These are phyloP conservation scores for Colletotrichum trifolii DNA, from an alignment of 2,329 filamentous ascomycete species.

Conservation along the genomic window DNA sequence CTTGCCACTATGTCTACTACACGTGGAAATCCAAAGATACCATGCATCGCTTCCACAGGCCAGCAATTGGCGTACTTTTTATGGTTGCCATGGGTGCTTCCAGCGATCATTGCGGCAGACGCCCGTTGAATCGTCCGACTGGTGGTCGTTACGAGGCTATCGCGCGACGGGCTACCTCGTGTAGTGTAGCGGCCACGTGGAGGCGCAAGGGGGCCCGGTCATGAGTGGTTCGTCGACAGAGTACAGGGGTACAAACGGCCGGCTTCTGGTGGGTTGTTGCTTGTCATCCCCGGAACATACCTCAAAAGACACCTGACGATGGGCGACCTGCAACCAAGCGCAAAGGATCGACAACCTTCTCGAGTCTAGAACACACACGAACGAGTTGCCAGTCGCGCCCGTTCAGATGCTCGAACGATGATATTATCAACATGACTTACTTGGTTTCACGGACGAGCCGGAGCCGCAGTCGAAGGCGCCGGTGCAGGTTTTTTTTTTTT, in stretches of 20 bases:
- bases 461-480: no score
- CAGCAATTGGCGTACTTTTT: no score
- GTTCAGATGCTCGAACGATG: no score
- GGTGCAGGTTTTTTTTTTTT: no score
- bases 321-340: conserved; percentile 18
- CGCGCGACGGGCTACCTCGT: neutral
- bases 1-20: no score
- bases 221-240: conserved; percentile 2
- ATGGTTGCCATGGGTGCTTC: neutral
- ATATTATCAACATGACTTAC: no score
- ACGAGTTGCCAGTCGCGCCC: neutral
- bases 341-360: conserved; percentile 25
- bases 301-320: conserved; percentile 19
- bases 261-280: conserved; percentile 1
- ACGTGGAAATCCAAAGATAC: no score
- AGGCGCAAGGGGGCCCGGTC: conserved; percentile 3
- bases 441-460: no score
- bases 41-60: no score
- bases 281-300: conserved; percentile 16
- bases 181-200: conserved; percentile 8
- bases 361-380: conserved; percentile 6
- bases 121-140: neutral
- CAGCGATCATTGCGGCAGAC: neutral
- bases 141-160: conserved; percentile 3
- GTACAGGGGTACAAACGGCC: conserved; percentile 8